These are phyloP conservation scores for Paspalum vaginatum DNA, from an alignment of 176 grass and related monocot species.

Conservation along the genomic window DNA sequence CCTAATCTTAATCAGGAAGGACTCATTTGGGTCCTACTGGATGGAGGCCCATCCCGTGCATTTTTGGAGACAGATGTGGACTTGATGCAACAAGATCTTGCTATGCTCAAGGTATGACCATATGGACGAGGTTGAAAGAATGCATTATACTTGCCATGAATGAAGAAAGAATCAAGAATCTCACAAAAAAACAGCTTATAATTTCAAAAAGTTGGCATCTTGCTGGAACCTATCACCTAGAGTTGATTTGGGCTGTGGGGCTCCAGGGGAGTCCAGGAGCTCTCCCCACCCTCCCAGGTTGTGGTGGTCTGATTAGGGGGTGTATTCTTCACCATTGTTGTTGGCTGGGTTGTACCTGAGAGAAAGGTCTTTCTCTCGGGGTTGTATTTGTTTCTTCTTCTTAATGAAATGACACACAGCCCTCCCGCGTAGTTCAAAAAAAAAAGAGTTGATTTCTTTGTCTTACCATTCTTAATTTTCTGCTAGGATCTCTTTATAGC, in stretches of 20 bases:
- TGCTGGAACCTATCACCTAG: constrained; percentile 4
- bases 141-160: constrained; percentile 15
- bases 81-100: constrained; percentile 79
- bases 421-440: too few relatives aligned
- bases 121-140: constrained; percentile 39
- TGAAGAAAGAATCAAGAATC: constrained; percentile 25
- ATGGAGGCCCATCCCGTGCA: constrained; percentile 85
- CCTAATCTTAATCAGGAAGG: constrained; percentile 65
- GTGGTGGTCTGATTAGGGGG: too few relatives aligned
- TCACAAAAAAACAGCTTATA: not conserved
- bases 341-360: too few relatives aligned
- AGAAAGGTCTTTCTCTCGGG: too few relatives aligned
- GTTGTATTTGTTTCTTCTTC: too few relatives aligned
- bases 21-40: constrained; percentile 77
- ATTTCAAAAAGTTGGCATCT: constrained; percentile 20
- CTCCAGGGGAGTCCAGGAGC: too few relatives aligned
- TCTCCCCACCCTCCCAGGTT: too few relatives aligned
- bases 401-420: too few relatives aligned
- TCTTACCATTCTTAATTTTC: constrained; percentile 32
- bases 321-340: too few relatives aligned
- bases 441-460: constrained; percentile 34
- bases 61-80: constrained; percentile 78
- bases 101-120: constrained; percentile 74
- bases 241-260: too few relatives aligned
- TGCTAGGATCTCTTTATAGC: constrained; percentile 91